Base-by-base conservation (phyloP, 805 yeast genomes). In the Debaryomyces hansenii region DNA sequence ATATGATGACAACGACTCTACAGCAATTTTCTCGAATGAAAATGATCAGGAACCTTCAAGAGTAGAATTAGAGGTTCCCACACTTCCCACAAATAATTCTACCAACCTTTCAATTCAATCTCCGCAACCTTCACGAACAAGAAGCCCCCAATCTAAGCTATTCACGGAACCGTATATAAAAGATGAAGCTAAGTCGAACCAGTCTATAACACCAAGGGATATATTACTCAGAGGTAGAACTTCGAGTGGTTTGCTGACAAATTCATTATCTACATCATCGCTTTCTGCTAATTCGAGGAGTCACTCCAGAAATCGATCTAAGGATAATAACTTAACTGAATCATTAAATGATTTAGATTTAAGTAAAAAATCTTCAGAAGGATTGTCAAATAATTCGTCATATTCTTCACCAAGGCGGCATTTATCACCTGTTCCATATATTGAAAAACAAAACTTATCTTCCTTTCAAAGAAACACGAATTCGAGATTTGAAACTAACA, bases 371-470 rank as follows among this genome's bases (percentile, higher is more conserved):
- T 55, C 59, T 0, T 54, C 63, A 2, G 67, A 60, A 16, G 47
- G 41, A 0, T 41, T 42, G 10, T 46, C 58, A 7, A 50, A 56
- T 20, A 60, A 54, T 34, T 62, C 70, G 14, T 60, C 67, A 44
- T 55, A 64, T 58, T 56, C 74, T 35, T 79, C 85, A 1, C 87
- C 87, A 12, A 69, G 84, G 56, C 64, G 85, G 48, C 81, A 77
- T 28, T 67, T 82, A 5, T 82, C 86, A 1, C 82, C 86, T 2
- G 75, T 75, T 1, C 74, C 74, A 1, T 52, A 72, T 62, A 63
- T 64, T 49, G 66, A 64, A 28, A 71, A 72, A 47, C 75, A 80
- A 1, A 85, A 85, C 16, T 65, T 84, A 58, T 78, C 90, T 11
- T 78, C 86, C 0, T 73, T 83, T 16, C 89, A 83, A 56, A 71